Evolutionary conservation across 2,329 filamentous ascomycete genomes (phyloP).

Genomic region (Pseudogymnoascus sp.): DNA sequence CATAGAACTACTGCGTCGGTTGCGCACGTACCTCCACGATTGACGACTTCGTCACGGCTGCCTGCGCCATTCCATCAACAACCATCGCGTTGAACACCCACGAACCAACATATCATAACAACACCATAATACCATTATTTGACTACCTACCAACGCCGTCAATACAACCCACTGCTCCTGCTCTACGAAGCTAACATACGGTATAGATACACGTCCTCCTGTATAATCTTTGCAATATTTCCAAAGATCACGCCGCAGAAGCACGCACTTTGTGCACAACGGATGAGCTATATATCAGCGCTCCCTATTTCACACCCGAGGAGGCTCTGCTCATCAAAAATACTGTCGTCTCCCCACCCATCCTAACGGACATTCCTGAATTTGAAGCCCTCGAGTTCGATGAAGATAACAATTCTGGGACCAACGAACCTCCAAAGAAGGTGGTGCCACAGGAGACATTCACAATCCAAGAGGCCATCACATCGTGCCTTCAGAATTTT

Average conservation of each 20-base stretch:
- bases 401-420: constrained; percentile 5
- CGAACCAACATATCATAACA: background rate
- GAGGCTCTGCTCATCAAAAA: constrained; percentile 19
- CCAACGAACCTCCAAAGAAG: background rate
- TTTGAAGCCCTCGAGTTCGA: constrained; percentile 6
- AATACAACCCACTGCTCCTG: background rate
- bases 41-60: background rate
- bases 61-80: background rate
- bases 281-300: constrained; percentile 24
- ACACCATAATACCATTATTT: background rate
- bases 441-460: constrained; percentile 12
- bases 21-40: background rate
- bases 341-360: constrained; percentile 13
- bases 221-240: constrained; percentile 20
- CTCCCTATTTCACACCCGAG: constrained; percentile 22
- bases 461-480: constrained; percentile 21
- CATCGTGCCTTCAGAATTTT: constrained; percentile 20
- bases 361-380: constrained; percentile 12
- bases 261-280: constrained; percentile 17
- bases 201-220: constrained; percentile 18
- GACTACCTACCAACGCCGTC: background rate
- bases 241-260: constrained; percentile 15
- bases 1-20: background rate
- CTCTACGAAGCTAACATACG: background rate
- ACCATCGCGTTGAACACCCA: background rate